These are phyloP conservation scores for Cruciata laevipes DNA, from an alignment of 257 asterid species.

Conservation along the genomic window DNA sequence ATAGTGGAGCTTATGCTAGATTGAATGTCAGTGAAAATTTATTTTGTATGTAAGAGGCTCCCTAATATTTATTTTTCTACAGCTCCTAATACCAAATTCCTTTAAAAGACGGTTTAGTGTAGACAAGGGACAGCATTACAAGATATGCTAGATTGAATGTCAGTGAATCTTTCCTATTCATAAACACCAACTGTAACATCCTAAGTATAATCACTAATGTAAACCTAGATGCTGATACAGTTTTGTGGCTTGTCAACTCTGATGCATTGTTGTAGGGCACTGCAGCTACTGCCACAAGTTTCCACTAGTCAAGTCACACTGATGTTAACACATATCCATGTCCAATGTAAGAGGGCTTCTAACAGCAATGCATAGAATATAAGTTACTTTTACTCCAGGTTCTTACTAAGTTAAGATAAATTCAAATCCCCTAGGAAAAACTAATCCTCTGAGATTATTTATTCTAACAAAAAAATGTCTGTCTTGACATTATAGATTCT, in stretches of 20 bases:
- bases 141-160: neutral
- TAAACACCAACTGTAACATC: neutral
- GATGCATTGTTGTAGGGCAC: neutral
- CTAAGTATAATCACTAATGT: neutral
- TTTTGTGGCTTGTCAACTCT: neutral
- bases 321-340: neutral
- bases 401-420: neutral
- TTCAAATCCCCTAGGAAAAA: neutral
- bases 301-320: neutral
- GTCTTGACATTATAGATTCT: neutral
- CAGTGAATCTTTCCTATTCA: neutral
- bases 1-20: no score
- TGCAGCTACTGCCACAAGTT: neutral
- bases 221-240: neutral
- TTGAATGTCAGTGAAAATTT: no score
- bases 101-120: no score
- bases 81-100: conserved; percentile 1
- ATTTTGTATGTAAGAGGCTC: no score
- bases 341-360: neutral
- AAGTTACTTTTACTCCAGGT: no score
- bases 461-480: neutral
- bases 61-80: no score
- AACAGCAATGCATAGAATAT: no score
- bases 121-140: neutral
- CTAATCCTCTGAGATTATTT: neutral